These are phyloP conservation scores for Microdochium bolleyi DNA, from an alignment of 2,329 filamentous ascomycete genomes.

Conservation along the genomic window DNA sequence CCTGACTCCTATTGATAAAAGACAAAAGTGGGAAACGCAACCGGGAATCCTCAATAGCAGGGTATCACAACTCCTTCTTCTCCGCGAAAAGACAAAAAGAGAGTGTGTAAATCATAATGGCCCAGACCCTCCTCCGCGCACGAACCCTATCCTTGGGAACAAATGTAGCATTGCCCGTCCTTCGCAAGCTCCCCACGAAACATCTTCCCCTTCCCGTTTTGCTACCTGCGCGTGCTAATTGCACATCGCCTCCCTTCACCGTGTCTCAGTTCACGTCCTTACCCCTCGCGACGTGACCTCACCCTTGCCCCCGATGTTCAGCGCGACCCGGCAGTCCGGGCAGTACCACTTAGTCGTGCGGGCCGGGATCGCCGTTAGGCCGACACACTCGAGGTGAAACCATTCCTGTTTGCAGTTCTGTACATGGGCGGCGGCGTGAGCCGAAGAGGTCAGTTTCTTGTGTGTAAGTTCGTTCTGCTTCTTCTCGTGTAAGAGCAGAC, in stretches of 20 bases:
- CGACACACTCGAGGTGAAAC: conserved; percentile 78
- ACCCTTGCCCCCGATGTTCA: conserved; percentile 56
- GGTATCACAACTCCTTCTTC: too few relatives aligned
- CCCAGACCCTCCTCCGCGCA: too few relatives aligned
- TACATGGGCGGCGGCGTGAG: conserved; percentile 1
- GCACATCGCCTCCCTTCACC: too few relatives aligned
- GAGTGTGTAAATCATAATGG: too few relatives aligned
- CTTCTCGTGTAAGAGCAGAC: neutral
- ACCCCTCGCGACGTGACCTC: conserved; percentile 53
- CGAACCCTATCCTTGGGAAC: too few relatives aligned
- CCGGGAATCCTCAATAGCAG: too few relatives aligned
- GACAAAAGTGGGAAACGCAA: too few relatives aligned
- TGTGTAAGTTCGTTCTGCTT: conserved; percentile 1
- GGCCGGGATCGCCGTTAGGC: conserved; percentile 57
- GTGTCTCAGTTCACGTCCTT: conserved; percentile 25
- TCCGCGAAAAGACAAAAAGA: too few relatives aligned
- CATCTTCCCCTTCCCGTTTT: neutral
- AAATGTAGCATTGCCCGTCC: too few relatives aligned
- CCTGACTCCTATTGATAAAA: too few relatives aligned
- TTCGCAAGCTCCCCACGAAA: too few relatives aligned
- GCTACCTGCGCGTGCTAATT: too few relatives aligned
- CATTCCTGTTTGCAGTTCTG: conserved; percentile 71
- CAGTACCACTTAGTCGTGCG: conserved; percentile 80
- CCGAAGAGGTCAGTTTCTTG: conserved; percentile 14
- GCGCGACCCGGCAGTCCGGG: conserved; percentile 59